Percentiles rank a stretch among this genome's conserved stretches.
Conservation (phyloP, 305 asterid genomes). For the Nicotiana rustica region DNA sequence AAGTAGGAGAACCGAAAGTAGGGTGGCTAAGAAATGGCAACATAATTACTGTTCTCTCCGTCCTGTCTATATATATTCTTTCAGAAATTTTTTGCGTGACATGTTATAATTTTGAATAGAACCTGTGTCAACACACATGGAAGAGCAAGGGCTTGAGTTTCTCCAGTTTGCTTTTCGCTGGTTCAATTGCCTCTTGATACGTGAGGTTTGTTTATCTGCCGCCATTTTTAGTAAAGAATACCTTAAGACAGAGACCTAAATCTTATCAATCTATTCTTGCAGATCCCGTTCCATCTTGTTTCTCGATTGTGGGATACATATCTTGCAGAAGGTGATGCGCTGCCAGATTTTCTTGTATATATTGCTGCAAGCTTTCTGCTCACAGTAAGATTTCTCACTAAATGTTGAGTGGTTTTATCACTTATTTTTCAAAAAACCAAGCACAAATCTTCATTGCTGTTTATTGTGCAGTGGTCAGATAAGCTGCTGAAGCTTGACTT, state of each 20-base stretch:
- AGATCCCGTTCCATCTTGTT: conserved; percentile 90
- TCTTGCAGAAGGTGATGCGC: conserved; percentile 99
- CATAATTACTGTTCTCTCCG: neutral
- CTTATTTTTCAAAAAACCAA: no score
- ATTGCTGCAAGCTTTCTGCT: conserved; percentile 93
- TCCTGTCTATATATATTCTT: conserved; percentile 1
- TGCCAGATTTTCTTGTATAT: conserved; percentile 92
- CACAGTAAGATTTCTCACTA: conserved; percentile 59
- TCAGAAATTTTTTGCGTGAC: neutral
- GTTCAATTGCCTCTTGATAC: conserved; percentile 96
- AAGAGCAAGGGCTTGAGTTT: conserved; percentile 96
- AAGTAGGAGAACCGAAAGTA: conserved; percentile 3
- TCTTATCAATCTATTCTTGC: conserved; percentile 20
- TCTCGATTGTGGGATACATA: conserved; percentile 96
- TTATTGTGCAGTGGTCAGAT: conserved; percentile 75
- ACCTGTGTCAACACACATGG: conserved; percentile 88
- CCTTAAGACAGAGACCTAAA: conserved; percentile 1
- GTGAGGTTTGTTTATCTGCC: conserved; percentile 68
- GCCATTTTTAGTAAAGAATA: neutral
- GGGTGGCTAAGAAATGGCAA: conserved; percentile 14
- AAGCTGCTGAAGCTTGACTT: conserved; percentile 85
- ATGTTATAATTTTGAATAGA: conserved; percentile 48
- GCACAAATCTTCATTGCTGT: neutral
- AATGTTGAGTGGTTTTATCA: no score
- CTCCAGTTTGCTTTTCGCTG: conserved; percentile 99